phyloP scores from a whole-genome alignment of 2,329 filamentous ascomycete genomes.

The Ceratocystis destructans region DNA sequence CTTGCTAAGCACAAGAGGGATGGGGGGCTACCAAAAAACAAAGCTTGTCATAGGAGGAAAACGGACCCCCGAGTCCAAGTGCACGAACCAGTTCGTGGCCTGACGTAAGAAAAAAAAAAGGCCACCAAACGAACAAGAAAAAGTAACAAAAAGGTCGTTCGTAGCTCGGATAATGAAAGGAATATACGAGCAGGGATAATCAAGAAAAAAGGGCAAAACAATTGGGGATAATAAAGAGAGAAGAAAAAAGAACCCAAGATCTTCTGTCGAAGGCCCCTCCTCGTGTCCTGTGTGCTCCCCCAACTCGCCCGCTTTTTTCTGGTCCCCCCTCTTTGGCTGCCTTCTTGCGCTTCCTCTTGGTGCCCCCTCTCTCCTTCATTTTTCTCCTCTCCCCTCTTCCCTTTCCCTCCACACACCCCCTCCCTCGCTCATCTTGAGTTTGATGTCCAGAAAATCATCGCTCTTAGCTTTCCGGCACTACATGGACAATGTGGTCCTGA shows the following conservation, averaged over 20 bases:
- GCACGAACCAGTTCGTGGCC: no score
- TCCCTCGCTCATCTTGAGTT: not conserved
- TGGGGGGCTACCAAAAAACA: no score
- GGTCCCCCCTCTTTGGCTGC: not conserved
- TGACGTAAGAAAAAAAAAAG: no score
- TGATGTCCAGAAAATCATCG: not conserved
- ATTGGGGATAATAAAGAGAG: no score
- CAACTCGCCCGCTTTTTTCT: not conserved
- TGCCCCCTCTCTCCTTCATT: not conserved
- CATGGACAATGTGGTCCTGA: not conserved
- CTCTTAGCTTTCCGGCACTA: not conserved
- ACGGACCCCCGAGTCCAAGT: no score
- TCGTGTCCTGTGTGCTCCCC: not conserved
- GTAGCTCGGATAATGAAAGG: not conserved
- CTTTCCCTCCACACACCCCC: not conserved
- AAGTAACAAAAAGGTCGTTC: no score
- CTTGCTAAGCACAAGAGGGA: no score
- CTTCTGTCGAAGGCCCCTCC: slow-evolving; percentile 1
- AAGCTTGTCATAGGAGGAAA: no score
- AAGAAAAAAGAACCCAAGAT: not conserved
- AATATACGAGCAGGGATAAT: not conserved
- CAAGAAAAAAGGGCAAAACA: not conserved
- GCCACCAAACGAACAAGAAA: no score
- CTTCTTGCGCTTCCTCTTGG: not conserved
- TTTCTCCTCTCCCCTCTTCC: not conserved